Evolutionary conservation across 495 filamentous ascomycete genomes (phyloP).

Genomic region (Penicillium nucicola): DNA sequence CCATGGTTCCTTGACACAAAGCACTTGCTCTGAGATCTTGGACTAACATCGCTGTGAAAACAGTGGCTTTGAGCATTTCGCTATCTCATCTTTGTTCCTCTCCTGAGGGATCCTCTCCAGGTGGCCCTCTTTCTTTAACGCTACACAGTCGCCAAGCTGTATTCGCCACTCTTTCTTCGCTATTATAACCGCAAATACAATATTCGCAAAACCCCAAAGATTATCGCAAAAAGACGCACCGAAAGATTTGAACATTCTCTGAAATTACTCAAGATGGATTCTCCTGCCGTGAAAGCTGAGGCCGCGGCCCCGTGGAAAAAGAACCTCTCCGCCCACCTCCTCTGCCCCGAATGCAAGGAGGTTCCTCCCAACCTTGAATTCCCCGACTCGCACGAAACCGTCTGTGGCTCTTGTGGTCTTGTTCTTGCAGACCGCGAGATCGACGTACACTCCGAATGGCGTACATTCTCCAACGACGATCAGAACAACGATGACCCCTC

Average conservation of each 20-base stretch:
- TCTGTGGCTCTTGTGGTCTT: slow-evolving; percentile 88
- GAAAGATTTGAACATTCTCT: slow-evolving; percentile 16
- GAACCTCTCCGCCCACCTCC: slow-evolving; percentile 78
- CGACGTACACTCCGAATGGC: slow-evolving; percentile 95
- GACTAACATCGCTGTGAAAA: slow-evolving; percentile 5
- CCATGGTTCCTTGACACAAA: slow-evolving; percentile 3
- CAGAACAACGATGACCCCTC: slow-evolving; percentile 93
- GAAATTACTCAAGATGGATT: slow-evolving; percentile 38
- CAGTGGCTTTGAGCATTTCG: slow-evolving; percentile 4
- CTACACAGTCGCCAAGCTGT: slow-evolving; percentile 53
- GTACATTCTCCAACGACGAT: slow-evolving; percentile 97
- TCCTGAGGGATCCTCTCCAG: slow-evolving; percentile 3
- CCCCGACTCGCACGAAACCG: slow-evolving; percentile 85
- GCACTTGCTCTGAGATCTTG: neutral
- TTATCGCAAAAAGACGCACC: slow-evolving; percentile 36
- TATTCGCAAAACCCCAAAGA: slow-evolving; percentile 38
- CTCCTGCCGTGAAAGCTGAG: slow-evolving; percentile 24
- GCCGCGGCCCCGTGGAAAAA: slow-evolving; percentile 53
- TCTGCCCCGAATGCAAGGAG: slow-evolving; percentile 89
- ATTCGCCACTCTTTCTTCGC: slow-evolving; percentile 62
- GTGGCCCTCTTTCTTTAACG: slow-evolving; percentile 7
- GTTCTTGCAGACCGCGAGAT: slow-evolving; percentile 88
- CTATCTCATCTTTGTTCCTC: neutral
- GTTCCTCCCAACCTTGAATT: slow-evolving; percentile 92
- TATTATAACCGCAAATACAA: slow-evolving; percentile 47